phyloP scores from a whole-genome alignment of 441 rosid species.

The Populus trichocarpa region DNA sequence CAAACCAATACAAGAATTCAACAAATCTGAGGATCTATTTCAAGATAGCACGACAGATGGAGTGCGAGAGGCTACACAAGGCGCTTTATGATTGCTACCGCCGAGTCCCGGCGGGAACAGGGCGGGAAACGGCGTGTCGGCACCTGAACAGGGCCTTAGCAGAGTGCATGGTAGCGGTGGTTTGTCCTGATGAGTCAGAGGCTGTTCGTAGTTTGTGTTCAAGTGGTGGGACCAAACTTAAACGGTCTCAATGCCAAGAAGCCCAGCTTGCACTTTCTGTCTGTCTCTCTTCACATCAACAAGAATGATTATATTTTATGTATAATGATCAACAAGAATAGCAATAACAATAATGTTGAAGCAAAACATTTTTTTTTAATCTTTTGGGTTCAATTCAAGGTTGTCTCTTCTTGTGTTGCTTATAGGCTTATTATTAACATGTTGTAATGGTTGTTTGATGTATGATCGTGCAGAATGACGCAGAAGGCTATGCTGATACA shows the following conservation, averaged over 20 bases:
- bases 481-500: too few species aligned
- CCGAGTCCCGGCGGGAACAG: slow-evolving; percentile 51
- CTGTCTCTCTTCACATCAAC: slow-evolving; percentile 63
- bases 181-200: slow-evolving; percentile 72
- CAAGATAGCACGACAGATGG: background rate
- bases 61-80: slow-evolving; percentile 61
- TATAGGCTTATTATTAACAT: too few species aligned
- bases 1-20: background rate
- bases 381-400: background rate
- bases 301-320: background rate
- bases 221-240: slow-evolving; percentile 79
- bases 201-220: slow-evolving; percentile 67
- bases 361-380: background rate
- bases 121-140: slow-evolving; percentile 51
- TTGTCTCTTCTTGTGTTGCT: background rate
- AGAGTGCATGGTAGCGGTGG: slow-evolving; percentile 62
- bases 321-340: background rate
- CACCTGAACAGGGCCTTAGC: slow-evolving; percentile 76
- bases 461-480: too few species aligned
- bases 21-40: background rate
- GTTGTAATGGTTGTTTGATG: too few species aligned
- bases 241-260: slow-evolving; percentile 70
- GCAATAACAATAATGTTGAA: background rate
- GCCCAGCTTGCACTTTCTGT: slow-evolving; percentile 74
- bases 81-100: slow-evolving; percentile 71